Conservation (phyloP, 2,329 filamentous ascomycete genomes). For the Arthroderma sp. region DNA sequence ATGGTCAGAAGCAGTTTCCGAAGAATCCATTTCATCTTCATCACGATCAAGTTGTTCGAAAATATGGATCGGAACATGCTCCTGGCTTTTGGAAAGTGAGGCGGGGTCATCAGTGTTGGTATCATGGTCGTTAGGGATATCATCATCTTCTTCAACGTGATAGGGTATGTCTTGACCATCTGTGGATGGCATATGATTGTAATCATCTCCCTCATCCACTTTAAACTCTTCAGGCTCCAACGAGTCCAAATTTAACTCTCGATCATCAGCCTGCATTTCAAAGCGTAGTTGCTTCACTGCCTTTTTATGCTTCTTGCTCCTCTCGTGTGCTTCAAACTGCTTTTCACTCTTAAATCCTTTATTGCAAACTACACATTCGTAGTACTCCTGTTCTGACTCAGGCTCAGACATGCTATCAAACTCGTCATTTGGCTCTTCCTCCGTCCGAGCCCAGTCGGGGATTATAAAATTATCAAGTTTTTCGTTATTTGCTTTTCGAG, state of each 20-base stretch:
- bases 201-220: neutral
- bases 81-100: neutral
- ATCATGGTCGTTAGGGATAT: slow-evolving; percentile 22
- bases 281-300: slow-evolving; percentile 64
- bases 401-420: slow-evolving; percentile 31
- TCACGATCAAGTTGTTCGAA: no score
- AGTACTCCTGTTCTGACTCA: slow-evolving; percentile 40
- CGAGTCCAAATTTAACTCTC: slow-evolving; percentile 26
- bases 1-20: no score
- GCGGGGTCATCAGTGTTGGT: slow-evolving; percentile 23
- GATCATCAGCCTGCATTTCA: slow-evolving; percentile 73
- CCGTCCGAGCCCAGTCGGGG: slow-evolving; percentile 61
- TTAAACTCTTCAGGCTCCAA: slow-evolving; percentile 1
- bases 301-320: slow-evolving; percentile 92
- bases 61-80: no score
- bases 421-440: slow-evolving; percentile 39
- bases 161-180: neutral
- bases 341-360: slow-evolving; percentile 78
- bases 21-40: no score
- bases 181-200: neutral
- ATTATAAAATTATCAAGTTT: slow-evolving; percentile 51
- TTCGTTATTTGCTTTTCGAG: slow-evolving; percentile 66
- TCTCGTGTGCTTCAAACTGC: slow-evolving; percentile 82
- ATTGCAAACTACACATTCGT: slow-evolving; percentile 50
- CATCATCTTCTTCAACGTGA: slow-evolving; percentile 9